Percentiles rank a stretch among this genome's conserved stretches.
phyloP scores from a whole-genome alignment of 805 yeast genomes.

The Nadsonia fulvescens region DNA sequence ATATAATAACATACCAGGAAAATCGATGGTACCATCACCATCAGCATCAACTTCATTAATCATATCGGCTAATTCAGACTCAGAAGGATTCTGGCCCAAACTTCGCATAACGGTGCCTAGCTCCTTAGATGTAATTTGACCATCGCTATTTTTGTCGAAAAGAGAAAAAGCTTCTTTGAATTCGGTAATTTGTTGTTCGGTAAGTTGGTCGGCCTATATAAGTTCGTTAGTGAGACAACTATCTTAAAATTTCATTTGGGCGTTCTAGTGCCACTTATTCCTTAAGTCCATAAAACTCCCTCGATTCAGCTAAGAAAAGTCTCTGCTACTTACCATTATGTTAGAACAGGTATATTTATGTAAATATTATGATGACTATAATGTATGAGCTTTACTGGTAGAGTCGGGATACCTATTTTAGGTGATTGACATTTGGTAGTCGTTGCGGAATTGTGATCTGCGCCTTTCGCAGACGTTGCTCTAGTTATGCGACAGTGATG shows the following conservation, averaged over 20 bases:
- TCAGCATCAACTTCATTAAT: slow-evolving; percentile 94
- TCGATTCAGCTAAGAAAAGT: too few relatives aligned
- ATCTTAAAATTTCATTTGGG: neutral
- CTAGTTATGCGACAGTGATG: too few relatives aligned
- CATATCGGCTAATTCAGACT: slow-evolving; percentile 88
- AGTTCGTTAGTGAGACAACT: neutral
- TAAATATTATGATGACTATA: too few relatives aligned
- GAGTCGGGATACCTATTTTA: too few relatives aligned
- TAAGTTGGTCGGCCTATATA: slow-evolving; percentile 57
- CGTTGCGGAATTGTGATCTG: too few relatives aligned
- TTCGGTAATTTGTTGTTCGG: slow-evolving; percentile 91
- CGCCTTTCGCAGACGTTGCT: too few relatives aligned
- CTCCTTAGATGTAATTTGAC: slow-evolving; percentile 88
- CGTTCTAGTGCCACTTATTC: too few relatives aligned
- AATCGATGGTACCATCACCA: slow-evolving; percentile 79
- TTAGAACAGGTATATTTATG: too few relatives aligned
- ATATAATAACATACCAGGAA: too few relatives aligned
- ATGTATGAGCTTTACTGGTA: too few relatives aligned
- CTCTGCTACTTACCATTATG: slow-evolving; percentile 1
- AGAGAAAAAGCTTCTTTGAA: slow-evolving; percentile 95
- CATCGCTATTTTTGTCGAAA: slow-evolving; percentile 93
- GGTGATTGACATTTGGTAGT: too few relatives aligned
- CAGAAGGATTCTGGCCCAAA: slow-evolving; percentile 94
- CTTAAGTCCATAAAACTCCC: too few relatives aligned
- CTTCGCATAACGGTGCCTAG: slow-evolving; percentile 98